A percentile compares a stretch with the other conserved stretches of the same genome.
Conservation (phyloP, 169 alveolate species). For the Sarcocystis neurona region DNA sequence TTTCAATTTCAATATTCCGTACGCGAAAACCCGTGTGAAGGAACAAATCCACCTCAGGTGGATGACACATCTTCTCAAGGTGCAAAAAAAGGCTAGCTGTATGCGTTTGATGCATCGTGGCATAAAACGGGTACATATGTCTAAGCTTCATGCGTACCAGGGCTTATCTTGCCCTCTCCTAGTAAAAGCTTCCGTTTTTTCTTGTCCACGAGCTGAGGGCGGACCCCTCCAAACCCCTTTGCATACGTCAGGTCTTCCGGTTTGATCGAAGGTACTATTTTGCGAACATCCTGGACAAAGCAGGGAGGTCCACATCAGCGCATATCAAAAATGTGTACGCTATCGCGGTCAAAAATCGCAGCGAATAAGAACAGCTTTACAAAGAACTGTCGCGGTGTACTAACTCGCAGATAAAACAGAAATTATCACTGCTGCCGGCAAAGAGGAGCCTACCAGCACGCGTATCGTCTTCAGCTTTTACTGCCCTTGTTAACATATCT, state of each 20-base stretch:
- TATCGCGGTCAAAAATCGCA: no score
- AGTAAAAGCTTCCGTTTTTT: slow-evolving; percentile 75
- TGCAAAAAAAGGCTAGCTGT: not conserved
- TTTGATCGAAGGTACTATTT: slow-evolving; percentile 81
- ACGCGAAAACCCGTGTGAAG: not conserved
- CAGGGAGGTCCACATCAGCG: not conserved
- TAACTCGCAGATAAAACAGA: no score
- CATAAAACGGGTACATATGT: not conserved
- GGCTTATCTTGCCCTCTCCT: slow-evolving; percentile 82
- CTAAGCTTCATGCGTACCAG: slow-evolving; percentile 47
- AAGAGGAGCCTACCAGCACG: no score
- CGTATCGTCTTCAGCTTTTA: no score
- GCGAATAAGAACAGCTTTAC: no score
- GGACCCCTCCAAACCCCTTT: slow-evolving; percentile 83
- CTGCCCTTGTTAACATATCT: no score
- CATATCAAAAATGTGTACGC: not conserved
- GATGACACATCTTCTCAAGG: not conserved
- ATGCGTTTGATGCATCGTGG: not conserved
- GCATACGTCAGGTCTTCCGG: slow-evolving; percentile 77
- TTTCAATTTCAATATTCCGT: not conserved
- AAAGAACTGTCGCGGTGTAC: no score
- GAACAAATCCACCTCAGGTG: not conserved
- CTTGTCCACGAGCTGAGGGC: slow-evolving; percentile 86
- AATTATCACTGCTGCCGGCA: no score
- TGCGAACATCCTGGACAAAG: slow-evolving; percentile 75